Evolutionary conservation across 768 basidiomycete genomes (phyloP), one percentile per base, ranked within the genome.

Genomic region (Russula sp.): DNA sequence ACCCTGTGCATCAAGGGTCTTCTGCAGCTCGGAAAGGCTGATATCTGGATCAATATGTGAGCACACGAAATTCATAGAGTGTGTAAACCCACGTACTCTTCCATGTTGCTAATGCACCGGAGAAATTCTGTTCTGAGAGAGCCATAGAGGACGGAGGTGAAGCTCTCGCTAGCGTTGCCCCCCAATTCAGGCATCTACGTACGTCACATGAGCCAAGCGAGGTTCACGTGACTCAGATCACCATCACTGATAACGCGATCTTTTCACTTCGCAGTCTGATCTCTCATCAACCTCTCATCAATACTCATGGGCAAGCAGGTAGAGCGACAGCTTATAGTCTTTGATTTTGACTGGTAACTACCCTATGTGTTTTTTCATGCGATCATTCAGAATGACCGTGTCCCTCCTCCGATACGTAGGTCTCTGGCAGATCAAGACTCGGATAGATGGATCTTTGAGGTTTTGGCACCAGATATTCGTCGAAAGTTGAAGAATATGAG

Each of bases 351-450:
- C 81, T 98, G 95, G 96, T 89, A 67, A 73, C 14, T 10, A 5
- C 10, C 7, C 8, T 13, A 32, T 44, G 28, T 13, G 22, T 49
- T 30, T 34, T 42, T 8, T 14, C 11, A n/a, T 10, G 3, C 10
- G 2, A 49, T 7, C 50, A 32, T 40, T 51, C 18, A 34, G 48
- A 28, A 66, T 22, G 11, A 57, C 24, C n/a, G 62, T 36, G 62
- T 38, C 34, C 26, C 22, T 11, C 42, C 20, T 14, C 44, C 18
- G 40, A 28, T 24, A 22, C 16, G 24, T 44, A 93, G 90, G 90
- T 93, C 91, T 40, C 83, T 91, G 76, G 86, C 87, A 60, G 96
- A 99, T 77, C 95, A 98, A 78, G 97, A 99, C 78, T 89, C 94
- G 0, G 97, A 98, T 76, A 80, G 94, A 76, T 99, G 89, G 84